Evolutionary conservation across 2,329 filamentous ascomycete species (phyloP), one percentile per base, ranked within the genome.

Genomic region (Blumeria hordei): DNA sequence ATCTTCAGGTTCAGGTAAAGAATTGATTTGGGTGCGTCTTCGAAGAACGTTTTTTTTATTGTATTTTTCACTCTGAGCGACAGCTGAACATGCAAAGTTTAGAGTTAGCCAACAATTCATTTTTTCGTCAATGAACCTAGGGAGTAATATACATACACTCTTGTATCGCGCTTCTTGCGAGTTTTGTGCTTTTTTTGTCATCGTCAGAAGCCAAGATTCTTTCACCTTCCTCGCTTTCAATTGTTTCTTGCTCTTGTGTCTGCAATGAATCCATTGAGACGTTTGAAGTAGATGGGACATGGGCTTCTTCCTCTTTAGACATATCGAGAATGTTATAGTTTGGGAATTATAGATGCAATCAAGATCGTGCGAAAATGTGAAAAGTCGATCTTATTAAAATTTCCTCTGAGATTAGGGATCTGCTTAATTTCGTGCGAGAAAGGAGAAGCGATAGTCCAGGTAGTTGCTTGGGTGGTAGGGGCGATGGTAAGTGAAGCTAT

Each of bases 1-100:
- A 41, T 66, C 64, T 47, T 62, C 61, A 53, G 56, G 55, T 10
- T 55, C 37, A n/a, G 61, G 57, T 10, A 57, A 51, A 56, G 60
- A 44, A 56, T 60, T 58, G 56, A 57, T 57, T 53, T 62, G 54
- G 54, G 58, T 56, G 37, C 56, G 55, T 53, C 60, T 56, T 16
- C 60, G 57, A 41, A 59, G 50, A 11, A 41, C 54, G 49, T 56
- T 37, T 58, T 60, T 58, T 56, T 65, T 57, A 55, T 60, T 59
- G 50, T 58, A 60, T 59, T 57, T 59, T 11, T 52, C 43, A 11
- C 59, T 54, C 34, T 35, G 54, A 43, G 57, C 54, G 34, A 55
- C 54, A 47, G 56, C 62, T 64, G 52, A 58, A 62, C 37, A 54
- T 56, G 58, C 58, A 39, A 32, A 55, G 18, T 53, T 37, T 43